phyloP scores from a whole-genome alignment of 2,329 filamentous ascomycete species.

The Mollisiaceae sp. region DNA sequence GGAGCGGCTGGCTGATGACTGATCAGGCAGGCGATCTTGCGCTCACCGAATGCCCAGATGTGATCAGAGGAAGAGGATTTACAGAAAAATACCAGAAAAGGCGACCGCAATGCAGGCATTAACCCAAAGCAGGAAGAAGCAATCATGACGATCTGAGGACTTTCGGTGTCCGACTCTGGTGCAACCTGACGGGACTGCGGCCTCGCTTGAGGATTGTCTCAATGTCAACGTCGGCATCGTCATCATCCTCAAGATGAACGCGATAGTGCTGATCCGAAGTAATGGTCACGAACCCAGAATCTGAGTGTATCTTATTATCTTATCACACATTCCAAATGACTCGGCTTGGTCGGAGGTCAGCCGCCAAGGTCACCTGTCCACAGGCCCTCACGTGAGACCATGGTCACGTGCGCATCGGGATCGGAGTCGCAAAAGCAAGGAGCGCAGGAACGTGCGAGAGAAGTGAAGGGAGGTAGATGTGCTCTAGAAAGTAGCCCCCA shows the following conservation, averaged over 20 bases:
- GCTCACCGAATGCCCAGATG: background rate
- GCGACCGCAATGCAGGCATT: background rate
- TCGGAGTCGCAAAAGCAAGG: background rate
- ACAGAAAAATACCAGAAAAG: background rate
- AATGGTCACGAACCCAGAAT: background rate
- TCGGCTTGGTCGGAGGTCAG: slow-evolving; percentile 1
- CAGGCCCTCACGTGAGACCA: background rate
- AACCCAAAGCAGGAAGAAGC: background rate
- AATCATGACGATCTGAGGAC: background rate
- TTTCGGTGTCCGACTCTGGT: background rate
- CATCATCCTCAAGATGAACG: background rate
- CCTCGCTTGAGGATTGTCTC: background rate
- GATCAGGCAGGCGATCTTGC: background rate
- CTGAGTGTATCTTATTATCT: slow-evolving; percentile 3
- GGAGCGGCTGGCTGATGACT: background rate
- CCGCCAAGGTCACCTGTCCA: background rate
- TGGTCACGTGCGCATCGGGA: background rate
- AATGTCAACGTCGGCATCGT: background rate
- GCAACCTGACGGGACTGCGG: background rate
- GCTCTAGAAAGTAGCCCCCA: background rate
- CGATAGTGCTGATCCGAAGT: background rate
- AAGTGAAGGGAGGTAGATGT: background rate
- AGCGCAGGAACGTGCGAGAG: background rate
- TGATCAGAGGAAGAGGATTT: background rate
- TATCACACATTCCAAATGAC: background rate